Base-by-base conservation (phyloP, 2,329 filamentous ascomycete species). In the Dactylellina cionopaga region DNA sequence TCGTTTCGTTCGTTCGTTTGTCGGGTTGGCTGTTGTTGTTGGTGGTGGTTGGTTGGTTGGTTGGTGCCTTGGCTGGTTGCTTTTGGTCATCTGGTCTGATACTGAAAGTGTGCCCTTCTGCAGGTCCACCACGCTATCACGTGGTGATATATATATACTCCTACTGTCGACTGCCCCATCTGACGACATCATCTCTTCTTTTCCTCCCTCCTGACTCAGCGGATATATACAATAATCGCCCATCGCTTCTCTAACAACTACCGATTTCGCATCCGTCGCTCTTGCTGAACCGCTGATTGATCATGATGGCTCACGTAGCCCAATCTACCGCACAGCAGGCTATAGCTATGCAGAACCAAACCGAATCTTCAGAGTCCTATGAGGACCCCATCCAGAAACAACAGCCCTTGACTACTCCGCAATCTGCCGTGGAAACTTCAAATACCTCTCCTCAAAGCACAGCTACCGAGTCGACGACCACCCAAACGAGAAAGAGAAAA, bases 61-160 rank as follows among this genome's bases (percentile, higher is more conserved):
- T 41, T 58, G 41, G 44, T 15, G 33, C 37, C 39, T 54, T 65
- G 43, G 54, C 64, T 33, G 49, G 27, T 68, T 25, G 6, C 27
- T 33, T 54, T 22, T 35, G 39, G 11, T 43, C 39, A 15, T 66
- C 52, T 54, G 49, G 49, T 49, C 60, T 72, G 56, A 64, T 72
- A 74, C 66, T 71, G 72, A 74, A 63, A n/a, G n/a, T n/a, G n/a
- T n/a, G n/a, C 65, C 55, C 74, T 63, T 73, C 74, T 71, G 60
- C 63, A 74, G 55, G 68, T 73, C 75, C 68, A 74, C 75, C 75
- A 74, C 74, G 75, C 69, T 73, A 76, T 76, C 75, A 76, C 75
- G 75, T 76, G 75, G 75, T 74, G 73, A 75, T 74, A 75, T 76
- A 74, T 74, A 69, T 69, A 9, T 27, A 44, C 6, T 22, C 4